Evolutionary conservation across 257 asterid species (phyloP).

Genomic region (Coffea canephora): DNA sequence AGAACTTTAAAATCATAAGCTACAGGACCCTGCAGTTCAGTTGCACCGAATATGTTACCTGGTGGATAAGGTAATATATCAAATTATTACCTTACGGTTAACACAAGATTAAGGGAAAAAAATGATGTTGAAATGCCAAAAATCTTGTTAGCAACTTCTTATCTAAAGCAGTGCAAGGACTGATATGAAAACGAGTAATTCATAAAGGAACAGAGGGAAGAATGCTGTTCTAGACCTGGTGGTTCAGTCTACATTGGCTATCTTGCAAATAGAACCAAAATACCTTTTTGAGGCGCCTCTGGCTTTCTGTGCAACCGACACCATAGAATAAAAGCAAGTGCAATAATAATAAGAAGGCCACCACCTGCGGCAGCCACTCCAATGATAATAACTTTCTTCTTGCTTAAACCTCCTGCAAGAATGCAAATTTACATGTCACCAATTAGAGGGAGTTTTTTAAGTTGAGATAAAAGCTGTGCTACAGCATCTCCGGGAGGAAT

Average conservation of each 20-base stretch:
- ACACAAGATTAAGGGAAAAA: neutral
- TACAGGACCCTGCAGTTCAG: conserved; percentile 77
- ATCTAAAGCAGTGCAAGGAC: neutral
- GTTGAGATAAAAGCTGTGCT: neutral
- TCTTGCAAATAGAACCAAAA: neutral
- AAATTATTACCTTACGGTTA: neutral
- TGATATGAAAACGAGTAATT: neutral
- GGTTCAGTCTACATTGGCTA: neutral
- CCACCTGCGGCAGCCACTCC: conserved; percentile 67
- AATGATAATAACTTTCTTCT: conserved; percentile 55
- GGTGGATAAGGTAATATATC: neutral
- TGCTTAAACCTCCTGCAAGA: conserved; percentile 57
- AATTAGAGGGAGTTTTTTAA: neutral
- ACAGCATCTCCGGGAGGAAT: neutral
- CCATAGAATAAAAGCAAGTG: conserved; percentile 48
- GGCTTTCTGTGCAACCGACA: conserved; percentile 46
- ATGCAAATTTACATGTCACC: conserved; percentile 3
- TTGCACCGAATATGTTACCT: conserved; percentile 68
- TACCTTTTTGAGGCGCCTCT: conserved; percentile 43
- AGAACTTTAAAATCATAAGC: conserved; percentile 56
- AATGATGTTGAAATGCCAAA: neutral
- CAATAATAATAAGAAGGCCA: conserved; percentile 39
- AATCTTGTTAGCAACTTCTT: neutral
- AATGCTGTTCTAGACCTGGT: too few species aligned
- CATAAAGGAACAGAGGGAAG: neutral